Evolutionary conservation across 2,329 filamentous ascomycete species (phyloP), one percentile per base, ranked within the genome.

Genomic region (Diaporthe sp.): DNA sequence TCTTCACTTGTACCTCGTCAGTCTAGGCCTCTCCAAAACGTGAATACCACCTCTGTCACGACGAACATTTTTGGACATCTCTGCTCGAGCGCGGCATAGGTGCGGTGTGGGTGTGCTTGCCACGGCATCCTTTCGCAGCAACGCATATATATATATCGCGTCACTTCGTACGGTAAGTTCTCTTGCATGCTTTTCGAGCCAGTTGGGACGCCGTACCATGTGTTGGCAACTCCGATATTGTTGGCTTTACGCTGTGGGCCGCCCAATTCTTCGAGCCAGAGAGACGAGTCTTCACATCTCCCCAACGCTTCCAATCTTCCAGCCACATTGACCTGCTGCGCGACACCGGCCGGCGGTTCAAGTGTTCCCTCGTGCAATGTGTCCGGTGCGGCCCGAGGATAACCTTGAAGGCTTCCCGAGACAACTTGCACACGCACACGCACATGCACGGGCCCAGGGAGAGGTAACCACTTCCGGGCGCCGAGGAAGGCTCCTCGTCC

Each of bases 1-100:
- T 75, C 49, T 77, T 75, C 71, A 71, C 61, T 57, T 77, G 73
- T 75, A 75, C 73, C 57, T 73, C 72, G 73, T 77, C 76, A 75
- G 73, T 71, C 62, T 75, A 75, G 76, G 75, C 73, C 70, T 71
- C 61, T 62, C 70, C 70, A 65, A 58, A 68, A 75, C 73, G 73
- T 75, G 76, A 75, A 77, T 75, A 77, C 70, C 76, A 73, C 71
- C 73, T 71, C 68, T 72, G 53, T 70, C 65, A 72, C 58, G 68
- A 39, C 73, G 53, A 70, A 53, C 25, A 53, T 46, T 9, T 46
- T 6, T 4, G 9, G 65, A 22, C 17, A 13, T 15, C 3, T 25
- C 44, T 28, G 25, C 22, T 22, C 31, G 44, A 9, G 58, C 61
- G 71, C 25, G 51, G 17, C 19, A 19, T 4, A 13, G 39, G n/a